These are phyloP conservation scores for Monosporozyma solicola DNA, from an alignment of 805 yeast species.

Conservation along the genomic window DNA sequence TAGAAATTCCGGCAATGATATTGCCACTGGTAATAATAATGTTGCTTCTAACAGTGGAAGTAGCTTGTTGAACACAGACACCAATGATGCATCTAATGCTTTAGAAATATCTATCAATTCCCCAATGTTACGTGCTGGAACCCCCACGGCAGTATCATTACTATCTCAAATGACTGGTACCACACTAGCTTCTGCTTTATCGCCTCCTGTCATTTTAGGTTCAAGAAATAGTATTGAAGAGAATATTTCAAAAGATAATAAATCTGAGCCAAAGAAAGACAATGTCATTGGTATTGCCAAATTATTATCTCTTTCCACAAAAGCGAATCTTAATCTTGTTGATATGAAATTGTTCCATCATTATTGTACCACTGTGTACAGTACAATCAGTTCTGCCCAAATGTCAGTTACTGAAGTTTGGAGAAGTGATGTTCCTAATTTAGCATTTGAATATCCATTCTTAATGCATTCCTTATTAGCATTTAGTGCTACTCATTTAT, in stretches of 20 bases:
- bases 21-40: neutral
- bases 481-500: constrained; percentile 84
- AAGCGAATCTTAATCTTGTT: constrained; percentile 48
- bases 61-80: neutral
- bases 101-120: neutral
- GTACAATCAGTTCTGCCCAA: constrained; percentile 84
- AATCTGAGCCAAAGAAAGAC: neutral
- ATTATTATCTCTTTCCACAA: constrained; percentile 19
- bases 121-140: neutral
- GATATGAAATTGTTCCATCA: constrained; percentile 82
- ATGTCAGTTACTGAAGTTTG: constrained; percentile 74
- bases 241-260: constrained; percentile 1
- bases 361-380: constrained; percentile 75
- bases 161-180: constrained; percentile 6
- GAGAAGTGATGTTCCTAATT: constrained; percentile 78
- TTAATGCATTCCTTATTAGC: constrained; percentile 88
- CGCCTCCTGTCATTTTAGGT: constrained; percentile 9
- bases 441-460: constrained; percentile 82
- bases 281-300: constrained; percentile 10
- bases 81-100: neutral
- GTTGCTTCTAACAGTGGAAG: neutral
- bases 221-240: constrained; percentile 8
- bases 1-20: neutral
- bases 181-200: neutral
- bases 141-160: constrained; percentile 1